phyloP scores from a whole-genome alignment of 805 yeast genomes.

The Helenozyma rhizophorensis region DNA sequence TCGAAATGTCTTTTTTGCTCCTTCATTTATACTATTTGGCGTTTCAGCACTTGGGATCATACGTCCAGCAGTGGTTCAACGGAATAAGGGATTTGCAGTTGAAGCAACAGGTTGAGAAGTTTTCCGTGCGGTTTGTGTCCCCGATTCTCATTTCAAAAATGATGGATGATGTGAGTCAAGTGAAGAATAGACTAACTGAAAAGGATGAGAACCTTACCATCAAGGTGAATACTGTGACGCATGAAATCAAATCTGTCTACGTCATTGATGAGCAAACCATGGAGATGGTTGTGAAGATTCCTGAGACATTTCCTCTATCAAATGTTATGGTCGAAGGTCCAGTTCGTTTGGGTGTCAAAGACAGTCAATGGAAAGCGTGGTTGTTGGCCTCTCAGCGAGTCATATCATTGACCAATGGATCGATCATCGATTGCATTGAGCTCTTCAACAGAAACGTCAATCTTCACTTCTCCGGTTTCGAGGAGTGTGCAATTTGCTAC shows the following conservation, averaged over 20 bases:
- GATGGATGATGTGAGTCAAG: constrained; percentile 44
- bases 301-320: constrained; percentile 72
- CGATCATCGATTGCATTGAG: constrained; percentile 63
- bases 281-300: constrained; percentile 74
- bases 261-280: constrained; percentile 82
- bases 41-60: constrained; percentile 50
- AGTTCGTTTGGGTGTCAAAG: constrained; percentile 80
- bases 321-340: constrained; percentile 75
- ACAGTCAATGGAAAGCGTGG: constrained; percentile 94
- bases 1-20: constrained; percentile 38
- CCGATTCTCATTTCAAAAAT: constrained; percentile 59
- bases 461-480: constrained; percentile 87
- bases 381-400: constrained; percentile 83
- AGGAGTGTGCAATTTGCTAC: constrained; percentile 96
- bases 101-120: constrained; percentile 56
- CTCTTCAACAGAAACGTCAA: constrained; percentile 70
- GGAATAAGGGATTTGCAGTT: constrained; percentile 64
- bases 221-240: constrained; percentile 54
- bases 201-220: constrained; percentile 49
- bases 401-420: constrained; percentile 68
- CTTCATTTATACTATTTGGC: constrained; percentile 50
- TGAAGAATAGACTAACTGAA: constrained; percentile 29
- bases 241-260: constrained; percentile 70
- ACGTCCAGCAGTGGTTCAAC: constrained; percentile 65
- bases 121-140: constrained; percentile 58